Percentiles rank a stretch among this genome's conserved stretches.
Conservation (phyloP, 208 protist species). For the Leishmania aethiopica region DNA sequence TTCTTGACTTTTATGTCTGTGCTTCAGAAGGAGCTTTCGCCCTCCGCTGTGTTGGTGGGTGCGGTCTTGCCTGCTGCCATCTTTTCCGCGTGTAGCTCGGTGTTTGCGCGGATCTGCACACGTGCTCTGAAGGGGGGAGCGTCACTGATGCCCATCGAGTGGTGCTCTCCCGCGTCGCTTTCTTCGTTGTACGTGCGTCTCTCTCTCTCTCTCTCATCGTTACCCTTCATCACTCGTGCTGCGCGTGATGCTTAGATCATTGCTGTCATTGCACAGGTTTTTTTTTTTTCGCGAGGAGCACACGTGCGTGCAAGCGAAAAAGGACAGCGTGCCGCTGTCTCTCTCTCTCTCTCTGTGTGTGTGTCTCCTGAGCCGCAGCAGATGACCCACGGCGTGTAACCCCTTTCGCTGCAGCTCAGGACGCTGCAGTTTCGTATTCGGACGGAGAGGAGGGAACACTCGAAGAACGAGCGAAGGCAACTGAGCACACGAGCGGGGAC, state of each 20-base stretch:
- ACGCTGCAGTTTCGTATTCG: background rate
- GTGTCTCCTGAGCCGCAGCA: background rate
- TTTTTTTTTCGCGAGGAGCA: background rate
- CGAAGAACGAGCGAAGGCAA: background rate
- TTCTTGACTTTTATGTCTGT: background rate
- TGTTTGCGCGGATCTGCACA: background rate
- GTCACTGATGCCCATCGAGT: background rate
- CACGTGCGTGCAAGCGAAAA: background rate
- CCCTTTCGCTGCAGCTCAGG: background rate
- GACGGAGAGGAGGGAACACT: background rate
- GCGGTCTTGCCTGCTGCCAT: background rate
- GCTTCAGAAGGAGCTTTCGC: background rate
- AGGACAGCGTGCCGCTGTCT: background rate
- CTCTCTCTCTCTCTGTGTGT: constrained; percentile 20
- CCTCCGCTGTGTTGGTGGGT: background rate
- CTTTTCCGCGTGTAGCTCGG: background rate
- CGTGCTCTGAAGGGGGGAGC: background rate
- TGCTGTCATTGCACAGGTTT: background rate
- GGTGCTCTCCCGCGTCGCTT: background rate
- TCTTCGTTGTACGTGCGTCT: background rate
- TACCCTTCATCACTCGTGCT: background rate
- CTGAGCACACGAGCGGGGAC: background rate
- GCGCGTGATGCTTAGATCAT: background rate
- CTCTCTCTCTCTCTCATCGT: background rate
- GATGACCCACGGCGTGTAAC: background rate